Evolutionary conservation across 495 filamentous ascomycete species (phyloP).

Genomic region (Hyaloscypha bicolor): DNA sequence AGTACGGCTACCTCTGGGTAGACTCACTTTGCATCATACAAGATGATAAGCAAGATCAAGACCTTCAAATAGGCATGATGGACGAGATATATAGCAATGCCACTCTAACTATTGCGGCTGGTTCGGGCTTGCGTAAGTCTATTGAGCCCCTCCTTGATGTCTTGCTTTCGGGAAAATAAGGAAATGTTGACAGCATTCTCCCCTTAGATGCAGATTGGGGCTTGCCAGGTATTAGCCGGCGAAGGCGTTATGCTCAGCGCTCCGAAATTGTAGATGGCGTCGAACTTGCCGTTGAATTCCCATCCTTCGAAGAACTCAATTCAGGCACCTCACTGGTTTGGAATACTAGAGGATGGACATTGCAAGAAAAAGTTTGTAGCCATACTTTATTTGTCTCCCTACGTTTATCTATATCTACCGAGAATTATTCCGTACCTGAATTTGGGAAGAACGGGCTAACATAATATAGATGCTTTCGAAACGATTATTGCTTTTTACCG

Average conservation of each 20-base stretch:
- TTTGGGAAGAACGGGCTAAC: neutral
- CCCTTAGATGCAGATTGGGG: conserved; percentile 11
- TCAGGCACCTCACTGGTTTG: conserved; percentile 11
- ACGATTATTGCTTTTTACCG: conserved; percentile 8
- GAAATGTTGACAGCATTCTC: neutral
- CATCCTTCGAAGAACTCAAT: neutral
- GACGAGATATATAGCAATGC: conserved; percentile 34
- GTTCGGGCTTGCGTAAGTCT: conserved; percentile 31
- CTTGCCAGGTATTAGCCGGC: conserved; percentile 3
- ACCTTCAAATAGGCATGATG: conserved; percentile 36
- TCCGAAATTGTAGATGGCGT: neutral
- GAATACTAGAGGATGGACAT: conserved; percentile 14
- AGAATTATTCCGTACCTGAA: neutral
- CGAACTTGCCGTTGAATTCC: neutral
- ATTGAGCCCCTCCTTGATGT: neutral
- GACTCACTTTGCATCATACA: too few species aligned
- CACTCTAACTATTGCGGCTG: conserved; percentile 36
- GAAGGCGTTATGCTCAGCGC: conserved; percentile 3
- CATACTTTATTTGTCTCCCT: too few species aligned
- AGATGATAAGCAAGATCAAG: conserved; percentile 20
- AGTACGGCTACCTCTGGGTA: conserved; percentile 36
- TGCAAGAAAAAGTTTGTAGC: conserved; percentile 18
- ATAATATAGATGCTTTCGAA: conserved; percentile 6
- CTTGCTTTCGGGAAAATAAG: neutral
- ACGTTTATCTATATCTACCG: too few species aligned